Evolutionary conservation across 192 early-diverging fungal species (phyloP), one percentile per base, ranked within the genome.

Genomic region (Dimargaris xerosporica): DNA sequence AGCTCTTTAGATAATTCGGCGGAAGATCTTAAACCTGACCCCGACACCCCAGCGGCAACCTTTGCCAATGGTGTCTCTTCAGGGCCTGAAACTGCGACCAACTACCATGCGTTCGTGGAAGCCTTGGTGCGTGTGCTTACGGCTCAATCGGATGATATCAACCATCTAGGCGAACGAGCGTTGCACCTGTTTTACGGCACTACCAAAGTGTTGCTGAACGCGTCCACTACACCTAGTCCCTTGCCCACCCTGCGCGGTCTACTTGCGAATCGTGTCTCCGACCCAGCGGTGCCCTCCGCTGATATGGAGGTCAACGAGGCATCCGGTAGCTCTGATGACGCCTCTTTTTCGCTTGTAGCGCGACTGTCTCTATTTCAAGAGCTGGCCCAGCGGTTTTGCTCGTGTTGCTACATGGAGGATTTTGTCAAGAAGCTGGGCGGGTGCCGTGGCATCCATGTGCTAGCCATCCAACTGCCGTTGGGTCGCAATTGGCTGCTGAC

Each of bases 401-500:
- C 88, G 0, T 87, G 82, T 44, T 99, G 96, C 68, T 99, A 94
- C 69, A 83, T 88, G 62, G 85, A 88, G 34, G 86, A 90, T 48
- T 86, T 87, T 79, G 88, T 80, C 64, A 80, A 82, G 23, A 92
- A 94, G 73, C 84, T 83, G 50, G 92, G 93, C 25, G 96, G 94
- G 3, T 93, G 92, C 68, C 70, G 76, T 34, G 95, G 96, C 0
- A 93, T 99, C 45, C 81, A 83, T 0, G 77, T 95, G 50, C 78
- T 93, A 53, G 85, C 82, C 47, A 82, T 86, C 0, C 77, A 91
- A 64, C 78, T 99, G 34, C 81, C 87, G 26, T 75, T 99, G 70
- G 90, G 93, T 7, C 78, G 80, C 19, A 74, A 80, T 34, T 99
- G 96, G 96, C 85, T 96, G 76, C 69, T 90, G n/a, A 88, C 89